These are phyloP conservation scores for Fusarium denticulatum DNA, from an alignment of 2,329 filamentous ascomycete species.

Conservation along the genomic window DNA sequence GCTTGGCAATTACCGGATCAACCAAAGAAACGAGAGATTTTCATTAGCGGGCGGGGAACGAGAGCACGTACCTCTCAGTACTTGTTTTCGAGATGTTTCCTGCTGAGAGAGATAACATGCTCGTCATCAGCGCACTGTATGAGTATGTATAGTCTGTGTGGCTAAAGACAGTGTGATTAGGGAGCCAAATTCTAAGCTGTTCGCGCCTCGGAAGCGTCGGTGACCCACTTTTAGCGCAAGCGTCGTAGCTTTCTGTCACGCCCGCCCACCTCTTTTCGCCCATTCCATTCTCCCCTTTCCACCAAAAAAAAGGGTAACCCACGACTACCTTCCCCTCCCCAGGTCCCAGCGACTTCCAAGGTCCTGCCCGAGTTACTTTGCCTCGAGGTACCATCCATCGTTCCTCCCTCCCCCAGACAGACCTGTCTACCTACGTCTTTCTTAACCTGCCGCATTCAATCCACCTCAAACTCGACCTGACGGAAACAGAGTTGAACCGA, in stretches of 20 bases:
- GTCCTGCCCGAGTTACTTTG: conserved; percentile 53
- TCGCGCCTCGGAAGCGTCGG: conserved; percentile 12
- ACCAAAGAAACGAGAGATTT: conserved; percentile 24
- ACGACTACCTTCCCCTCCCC: conserved; percentile 47
- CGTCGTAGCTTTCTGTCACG: conserved; percentile 42
- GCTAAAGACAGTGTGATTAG: background rate
- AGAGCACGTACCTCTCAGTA: conserved; percentile 38
- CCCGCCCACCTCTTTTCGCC: conserved; percentile 44
- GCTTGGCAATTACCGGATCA: conserved; percentile 25
- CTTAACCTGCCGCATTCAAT: conserved; percentile 21
- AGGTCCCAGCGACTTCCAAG: conserved; percentile 46
- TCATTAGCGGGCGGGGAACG: conserved; percentile 10
- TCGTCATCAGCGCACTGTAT: conserved; percentile 18
- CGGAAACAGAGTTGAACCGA: conserved; percentile 9
- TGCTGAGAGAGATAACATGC: conserved; percentile 5
- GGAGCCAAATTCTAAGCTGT: background rate
- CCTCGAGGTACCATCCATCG: conserved; percentile 51
- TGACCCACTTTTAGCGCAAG: conserved; percentile 29
- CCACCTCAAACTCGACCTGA: conserved; percentile 36
- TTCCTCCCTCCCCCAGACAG: conserved; percentile 40
- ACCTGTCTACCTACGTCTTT: background rate
- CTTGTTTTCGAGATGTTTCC: conserved; percentile 36
- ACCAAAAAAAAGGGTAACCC: conserved; percentile 49
- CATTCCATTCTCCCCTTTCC: conserved; percentile 45
- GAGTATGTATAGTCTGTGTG: accelerated